phyloP scores from a whole-genome alignment of 1,139 yeast genomes.

The Suhomyces taliae region DNA sequence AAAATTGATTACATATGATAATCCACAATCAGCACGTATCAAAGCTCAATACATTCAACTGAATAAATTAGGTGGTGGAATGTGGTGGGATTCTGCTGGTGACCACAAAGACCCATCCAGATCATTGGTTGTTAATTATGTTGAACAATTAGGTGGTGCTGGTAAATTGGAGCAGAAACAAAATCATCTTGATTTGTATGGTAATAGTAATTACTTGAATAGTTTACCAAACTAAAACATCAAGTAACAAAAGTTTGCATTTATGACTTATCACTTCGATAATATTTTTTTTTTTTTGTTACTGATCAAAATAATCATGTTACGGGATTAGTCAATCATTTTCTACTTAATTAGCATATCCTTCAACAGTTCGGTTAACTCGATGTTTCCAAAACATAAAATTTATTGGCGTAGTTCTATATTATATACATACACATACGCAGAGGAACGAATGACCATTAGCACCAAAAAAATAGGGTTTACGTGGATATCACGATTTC shows the following conservation, averaged over 20 bases:
- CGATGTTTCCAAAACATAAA: background rate
- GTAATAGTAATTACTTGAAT: slow-evolving; percentile 18
- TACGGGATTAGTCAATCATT: no score
- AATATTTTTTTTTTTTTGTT: no score
- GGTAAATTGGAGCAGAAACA: slow-evolving; percentile 7
- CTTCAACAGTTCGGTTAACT: background rate
- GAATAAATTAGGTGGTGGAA: slow-evolving; percentile 70
- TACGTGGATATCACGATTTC: no score
- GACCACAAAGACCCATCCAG: slow-evolving; percentile 39
- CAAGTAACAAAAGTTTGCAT: background rate
- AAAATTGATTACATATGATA: slow-evolving; percentile 67
- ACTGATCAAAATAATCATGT: no score
- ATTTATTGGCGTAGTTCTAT: slow-evolving; percentile 2
- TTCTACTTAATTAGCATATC: background rate
- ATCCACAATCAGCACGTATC: slow-evolving; percentile 45
- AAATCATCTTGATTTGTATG: slow-evolving; percentile 20
- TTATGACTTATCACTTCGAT: background rate
- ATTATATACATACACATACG: slow-evolving; percentile 1
- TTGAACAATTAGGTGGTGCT: slow-evolving; percentile 42
- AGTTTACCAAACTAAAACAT: background rate
- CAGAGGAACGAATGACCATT: no score
- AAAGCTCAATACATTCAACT: slow-evolving; percentile 62
- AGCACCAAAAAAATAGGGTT: no score
- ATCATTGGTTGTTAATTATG: slow-evolving; percentile 44
- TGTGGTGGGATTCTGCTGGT: slow-evolving; percentile 95